Base-by-base conservation (phyloP, 805 yeast genomes). In the Metschnikowia koreensis region DNA sequence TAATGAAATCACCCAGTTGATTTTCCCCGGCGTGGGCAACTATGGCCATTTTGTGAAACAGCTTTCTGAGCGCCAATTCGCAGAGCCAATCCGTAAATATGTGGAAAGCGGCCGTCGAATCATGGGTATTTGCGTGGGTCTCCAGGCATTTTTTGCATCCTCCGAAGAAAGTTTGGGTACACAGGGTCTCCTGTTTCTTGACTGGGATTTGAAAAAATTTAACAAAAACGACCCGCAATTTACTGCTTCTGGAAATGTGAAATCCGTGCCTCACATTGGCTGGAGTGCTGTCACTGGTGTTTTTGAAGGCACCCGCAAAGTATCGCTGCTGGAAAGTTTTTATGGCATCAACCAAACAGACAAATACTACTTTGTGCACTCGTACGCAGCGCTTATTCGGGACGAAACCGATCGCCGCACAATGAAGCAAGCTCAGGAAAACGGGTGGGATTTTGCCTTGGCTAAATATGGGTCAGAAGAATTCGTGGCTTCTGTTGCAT, bases 51-150 rank as follows among this genome's bases (percentile, higher is more conserved):
- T 93, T 66, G 91, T 92, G 54, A 81, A 81, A 47, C 83, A 87
- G 60, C 68, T 94, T 43, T 76, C 75, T 44, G 73, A 74, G 4
- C 78, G 87, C 52, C 81, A 84, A 0, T 82, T 93, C 54, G 82
- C 77, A 12, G 79, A 73, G 37, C 96, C 96, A 0, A 71, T 96
- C 27, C 72, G 70, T 47, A 68, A 78, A 42, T 91, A 89, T 62
- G 83, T 92, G 37, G 69, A 74, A 7, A 73, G 87, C n/a, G 97
- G 97, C 1, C 83, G 83, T 61, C 89, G 96, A 13, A 71, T 94
- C 29, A 89, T 94, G 97, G 99, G 99, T 6, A 89, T 94, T 56
- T 94, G 99, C 73, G 98, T 94, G 41, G 99, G 99, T 7, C 74
- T 94, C 50, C 99, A 94, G 67, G 79, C 97, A 1, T 75, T 94